Conservation (phyloP, 2,329 filamentous ascomycete species). For the Westerdykella aurantiaca region DNA sequence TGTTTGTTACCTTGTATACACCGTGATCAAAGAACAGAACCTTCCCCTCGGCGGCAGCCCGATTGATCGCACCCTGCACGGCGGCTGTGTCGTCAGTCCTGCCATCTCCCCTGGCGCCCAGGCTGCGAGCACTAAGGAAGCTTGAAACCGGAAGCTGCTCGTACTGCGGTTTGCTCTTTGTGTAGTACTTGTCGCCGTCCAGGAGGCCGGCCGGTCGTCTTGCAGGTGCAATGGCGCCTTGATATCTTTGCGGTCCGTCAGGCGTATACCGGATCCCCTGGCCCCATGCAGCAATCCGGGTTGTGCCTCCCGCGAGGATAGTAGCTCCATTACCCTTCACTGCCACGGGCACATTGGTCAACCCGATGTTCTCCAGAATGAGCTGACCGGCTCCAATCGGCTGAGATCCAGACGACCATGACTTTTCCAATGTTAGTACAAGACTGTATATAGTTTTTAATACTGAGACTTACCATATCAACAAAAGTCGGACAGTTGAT, state of each 20-base stretch:
- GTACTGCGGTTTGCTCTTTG: slow-evolving; percentile 48
- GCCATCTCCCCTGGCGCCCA: slow-evolving; percentile 69
- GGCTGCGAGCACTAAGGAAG: slow-evolving; percentile 52
- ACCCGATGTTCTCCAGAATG: slow-evolving; percentile 51
- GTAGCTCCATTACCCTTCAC: slow-evolving; percentile 25
- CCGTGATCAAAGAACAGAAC: slow-evolving; percentile 57
- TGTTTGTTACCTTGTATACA: slow-evolving; percentile 53
- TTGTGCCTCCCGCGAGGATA: slow-evolving; percentile 28
- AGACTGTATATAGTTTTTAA: slow-evolving; percentile 4
- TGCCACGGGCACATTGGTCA: slow-evolving; percentile 31
- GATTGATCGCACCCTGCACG: slow-evolving; percentile 69
- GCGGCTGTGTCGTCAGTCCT: slow-evolving; percentile 74
- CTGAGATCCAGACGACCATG: slow-evolving; percentile 31
- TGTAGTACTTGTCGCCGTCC: slow-evolving; percentile 45
- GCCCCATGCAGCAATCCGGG: slow-evolving; percentile 32
- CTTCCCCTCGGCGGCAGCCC: slow-evolving; percentile 49
- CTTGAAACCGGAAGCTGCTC: slow-evolving; percentile 49
- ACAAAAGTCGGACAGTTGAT: slow-evolving; percentile 48
- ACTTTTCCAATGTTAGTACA: slow-evolving; percentile 11
- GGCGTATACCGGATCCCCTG: slow-evolving; percentile 35
- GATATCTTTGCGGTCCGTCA: slow-evolving; percentile 42
- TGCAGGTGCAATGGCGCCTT: slow-evolving; percentile 44
- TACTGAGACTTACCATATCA: slow-evolving; percentile 35
- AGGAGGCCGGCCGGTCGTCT: slow-evolving; percentile 46
- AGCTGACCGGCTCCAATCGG: slow-evolving; percentile 47